Evolutionary conservation across 495 filamentous ascomycete genomes (phyloP).

Genomic region (Penicillium chermesinum): DNA sequence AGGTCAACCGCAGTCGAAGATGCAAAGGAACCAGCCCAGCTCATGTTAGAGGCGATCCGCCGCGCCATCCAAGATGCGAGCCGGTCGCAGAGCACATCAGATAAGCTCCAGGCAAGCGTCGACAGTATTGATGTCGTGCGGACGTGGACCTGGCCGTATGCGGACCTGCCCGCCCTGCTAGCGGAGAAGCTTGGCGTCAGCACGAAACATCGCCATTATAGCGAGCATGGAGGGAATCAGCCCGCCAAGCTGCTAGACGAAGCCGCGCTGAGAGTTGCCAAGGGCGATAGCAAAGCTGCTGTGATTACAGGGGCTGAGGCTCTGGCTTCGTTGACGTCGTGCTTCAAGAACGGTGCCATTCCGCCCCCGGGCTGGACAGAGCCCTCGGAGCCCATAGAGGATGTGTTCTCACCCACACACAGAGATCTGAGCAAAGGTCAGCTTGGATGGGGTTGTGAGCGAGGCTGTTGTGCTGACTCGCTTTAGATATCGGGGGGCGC

Average conservation of each 20-base stretch:
- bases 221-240: conserved; percentile 50
- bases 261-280: conserved; percentile 45
- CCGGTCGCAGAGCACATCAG: conserved; percentile 6
- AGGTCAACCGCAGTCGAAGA: conserved; percentile 40
- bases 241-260: conserved; percentile 51
- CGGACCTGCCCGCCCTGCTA: conserved; percentile 44
- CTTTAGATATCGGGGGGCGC: conserved; percentile 30
- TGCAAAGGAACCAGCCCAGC: conserved; percentile 46
- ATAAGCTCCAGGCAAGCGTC: conserved; percentile 37
- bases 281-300: conserved; percentile 42
- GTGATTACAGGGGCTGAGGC: conserved; percentile 54
- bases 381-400: conserved; percentile 23
- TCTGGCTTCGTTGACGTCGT: conserved; percentile 41
- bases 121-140: conserved; percentile 51
- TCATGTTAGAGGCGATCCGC: conserved; percentile 47
- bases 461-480: conserved; percentile 1
- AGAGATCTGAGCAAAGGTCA: conserved; percentile 6
- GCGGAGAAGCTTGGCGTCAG: conserved; percentile 33
- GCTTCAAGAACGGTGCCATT: conserved; percentile 30
- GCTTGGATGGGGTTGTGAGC: background rate
- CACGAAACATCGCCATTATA: conserved; percentile 36
- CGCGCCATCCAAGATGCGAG: conserved; percentile 41
- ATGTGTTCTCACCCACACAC: conserved; percentile 13
- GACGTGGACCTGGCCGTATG: conserved; percentile 56
- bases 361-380: conserved; percentile 47